Evolutionary conservation across 331 rosid genomes (phyloP), one percentile per base, ranked within the genome.

Genomic region (Pyracantha coccinea): DNA sequence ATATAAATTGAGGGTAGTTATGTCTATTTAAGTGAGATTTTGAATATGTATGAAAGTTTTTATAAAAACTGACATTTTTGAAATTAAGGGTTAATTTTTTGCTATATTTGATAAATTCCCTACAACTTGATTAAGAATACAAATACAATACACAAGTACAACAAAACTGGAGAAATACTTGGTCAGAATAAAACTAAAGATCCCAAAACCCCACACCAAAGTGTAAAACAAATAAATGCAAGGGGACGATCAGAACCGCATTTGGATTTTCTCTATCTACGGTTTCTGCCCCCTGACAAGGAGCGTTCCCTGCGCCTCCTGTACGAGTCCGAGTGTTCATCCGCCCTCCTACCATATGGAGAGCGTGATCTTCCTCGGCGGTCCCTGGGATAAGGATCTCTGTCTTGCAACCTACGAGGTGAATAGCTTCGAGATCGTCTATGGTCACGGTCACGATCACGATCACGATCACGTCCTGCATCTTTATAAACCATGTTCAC

Each of bases 351-450:
- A 45, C 27, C 61, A 28, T 71, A 65, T 33, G 88, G 88, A 54
- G 86, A 84, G 57, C 76, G 83, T 33, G 86, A 88, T 69, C 86
- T 77, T 69, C 84, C 80, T 53, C 78, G 80, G 44, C 45, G 77
- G 44, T 79, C 82, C 82, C 83, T 80, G 21, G 87, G 75, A 29
- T 66, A 28, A 29, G 76, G 32, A 72, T 78, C 85, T 76, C 77
- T 79, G 75, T 79, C 90, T 55, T 23, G 81, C 81, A 71, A 27
- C 24, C 78, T 74, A n/a, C 35, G 80, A 9, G 86, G 88, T 4
- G 89, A 86, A 67, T 80, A 72, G 81, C 89, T 86, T 29, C 85
- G 76, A 72, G 85, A 79, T 15, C 79, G 70, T 75, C 83, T 74
- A 41, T 54, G 45, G 13, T 69, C 81, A 67, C 16, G 65, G 4